These are phyloP conservation scores for Aspergillus bridgeri DNA, from an alignment of 495 filamentous ascomycete species.

Conservation along the genomic window DNA sequence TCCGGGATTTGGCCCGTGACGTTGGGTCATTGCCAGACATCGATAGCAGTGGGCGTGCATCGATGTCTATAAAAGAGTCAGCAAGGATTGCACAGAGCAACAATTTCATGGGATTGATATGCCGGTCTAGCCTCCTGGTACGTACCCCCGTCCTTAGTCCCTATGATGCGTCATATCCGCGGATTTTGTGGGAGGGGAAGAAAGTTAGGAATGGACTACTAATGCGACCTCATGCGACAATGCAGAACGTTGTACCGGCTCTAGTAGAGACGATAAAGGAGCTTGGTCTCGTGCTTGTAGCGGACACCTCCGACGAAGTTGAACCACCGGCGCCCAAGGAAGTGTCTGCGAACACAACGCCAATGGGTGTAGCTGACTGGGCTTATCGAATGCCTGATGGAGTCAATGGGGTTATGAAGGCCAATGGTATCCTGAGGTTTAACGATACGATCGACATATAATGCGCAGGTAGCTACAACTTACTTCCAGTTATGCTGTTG, in stretches of 20 bases:
- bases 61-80: slow-evolving; percentile 87
- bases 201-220: slow-evolving; percentile 12
- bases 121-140: slow-evolving; percentile 80
- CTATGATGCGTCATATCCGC: not conserved
- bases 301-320: slow-evolving; percentile 67
- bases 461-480: slow-evolving; percentile 7
- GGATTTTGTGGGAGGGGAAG: not conserved
- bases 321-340: slow-evolving; percentile 39
- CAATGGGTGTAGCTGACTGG: slow-evolving; percentile 39
- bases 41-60: slow-evolving; percentile 62
- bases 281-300: slow-evolving; percentile 85
- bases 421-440: slow-evolving; percentile 84
- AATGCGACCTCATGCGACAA: slow-evolving; percentile 12
- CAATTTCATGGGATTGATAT: slow-evolving; percentile 97
- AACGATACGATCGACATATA: slow-evolving; percentile 94
- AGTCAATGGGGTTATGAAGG: slow-evolving; percentile 81
- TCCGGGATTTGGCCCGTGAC: slow-evolving; percentile 46
- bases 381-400: slow-evolving; percentile 56
- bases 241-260: slow-evolving; percentile 84
- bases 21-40: slow-evolving; percentile 39
- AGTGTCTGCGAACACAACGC: slow-evolving; percentile 43
- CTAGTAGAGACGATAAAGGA: slow-evolving; percentile 91
- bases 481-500: not conserved
- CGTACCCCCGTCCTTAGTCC: not conserved
- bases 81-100: slow-evolving; percentile 91